Evolutionary conservation across 208 protist species (phyloP), one percentile per base, ranked within the genome.

Genomic region (Tritrichomonas foetus): DNA sequence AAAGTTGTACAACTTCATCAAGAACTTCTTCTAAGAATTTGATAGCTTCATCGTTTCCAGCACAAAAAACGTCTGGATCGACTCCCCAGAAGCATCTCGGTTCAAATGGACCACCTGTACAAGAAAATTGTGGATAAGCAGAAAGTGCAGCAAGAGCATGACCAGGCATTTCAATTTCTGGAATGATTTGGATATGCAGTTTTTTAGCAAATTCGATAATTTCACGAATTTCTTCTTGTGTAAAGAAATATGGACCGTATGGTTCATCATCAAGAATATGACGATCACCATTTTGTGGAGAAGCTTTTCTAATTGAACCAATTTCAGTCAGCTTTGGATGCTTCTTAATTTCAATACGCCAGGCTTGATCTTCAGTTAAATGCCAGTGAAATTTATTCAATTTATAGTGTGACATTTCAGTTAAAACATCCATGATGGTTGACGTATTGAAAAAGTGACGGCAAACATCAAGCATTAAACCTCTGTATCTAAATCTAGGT

Each of bases 131-230:
- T 39, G 93, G 93, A 30, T 78, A 94, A 25, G 49, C 53, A 36
- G 14, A 41, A 61, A 57, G n/a, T 9, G n/a, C 27, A n/a, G 53
- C 47, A 27, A 36, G 27, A 5, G 74, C n/a, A 49, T 94, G 93
- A 39, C 72, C 93, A 41, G 93, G 93, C 47, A 61, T 94, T 57
- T 94, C 93, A 27, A 94, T 75, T 64, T 94, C 93, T 61, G 93
- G 93, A 20, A 94, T 94, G 14, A 94, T 66, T 64, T 25, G 20
- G 36, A 94, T 94, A 30, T 41, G n/a, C 55, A 25, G 25, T 5
- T 64, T n/a, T 16, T 44, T 11, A 66, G 93, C 93, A 66, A 47
- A 94, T 36, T 94, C 27, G 22, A 94, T 75, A 49, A 94, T 33
- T 78, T 75, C 57, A 3, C 27, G 44, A 25, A 94, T 75, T 14